Evolutionary conservation across 352 stramenopile genomes (phyloP).

Genomic region (Globisporangium perplexum): DNA sequence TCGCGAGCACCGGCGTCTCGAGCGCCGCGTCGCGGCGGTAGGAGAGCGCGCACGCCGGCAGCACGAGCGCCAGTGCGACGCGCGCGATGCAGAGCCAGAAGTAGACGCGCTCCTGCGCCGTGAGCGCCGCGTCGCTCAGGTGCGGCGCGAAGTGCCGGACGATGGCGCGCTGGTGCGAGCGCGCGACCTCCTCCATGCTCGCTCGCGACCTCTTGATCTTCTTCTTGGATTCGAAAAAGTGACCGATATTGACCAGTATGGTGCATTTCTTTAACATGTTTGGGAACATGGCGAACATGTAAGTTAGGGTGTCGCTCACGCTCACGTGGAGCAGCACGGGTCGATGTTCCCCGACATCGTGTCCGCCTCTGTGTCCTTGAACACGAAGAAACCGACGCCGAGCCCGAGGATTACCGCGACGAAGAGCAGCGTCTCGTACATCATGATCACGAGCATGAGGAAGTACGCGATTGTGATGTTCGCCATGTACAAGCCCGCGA

Average conservation of each 20-base stretch:
- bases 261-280: too few species aligned
- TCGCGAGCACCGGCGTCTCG: constrained; percentile 52
- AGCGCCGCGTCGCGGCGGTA: constrained; percentile 49
- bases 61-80: constrained; percentile 43
- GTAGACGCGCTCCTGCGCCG: constrained; percentile 46
- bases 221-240: neutral
- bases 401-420: constrained; percentile 67
- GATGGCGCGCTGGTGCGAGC: constrained; percentile 55
- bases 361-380: constrained; percentile 78
- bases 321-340: constrained; percentile 73
- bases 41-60: constrained; percentile 42
- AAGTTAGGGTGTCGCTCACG: neutral
- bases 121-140: constrained; percentile 43
- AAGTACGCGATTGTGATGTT: constrained; percentile 75
- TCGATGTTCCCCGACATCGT: constrained; percentile 64
- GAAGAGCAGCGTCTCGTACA: constrained; percentile 81
- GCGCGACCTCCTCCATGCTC: too few species aligned
- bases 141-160: constrained; percentile 69
- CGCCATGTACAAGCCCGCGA: constrained; percentile 70
- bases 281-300: neutral
- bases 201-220: neutral
- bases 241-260: neutral
- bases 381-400: constrained; percentile 66
- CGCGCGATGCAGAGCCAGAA: constrained; percentile 46
- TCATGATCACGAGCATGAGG: constrained; percentile 86